These are phyloP conservation scores for Psilocybe azurescens DNA, from an alignment of 768 basidiomycete species.

Conservation along the genomic window DNA sequence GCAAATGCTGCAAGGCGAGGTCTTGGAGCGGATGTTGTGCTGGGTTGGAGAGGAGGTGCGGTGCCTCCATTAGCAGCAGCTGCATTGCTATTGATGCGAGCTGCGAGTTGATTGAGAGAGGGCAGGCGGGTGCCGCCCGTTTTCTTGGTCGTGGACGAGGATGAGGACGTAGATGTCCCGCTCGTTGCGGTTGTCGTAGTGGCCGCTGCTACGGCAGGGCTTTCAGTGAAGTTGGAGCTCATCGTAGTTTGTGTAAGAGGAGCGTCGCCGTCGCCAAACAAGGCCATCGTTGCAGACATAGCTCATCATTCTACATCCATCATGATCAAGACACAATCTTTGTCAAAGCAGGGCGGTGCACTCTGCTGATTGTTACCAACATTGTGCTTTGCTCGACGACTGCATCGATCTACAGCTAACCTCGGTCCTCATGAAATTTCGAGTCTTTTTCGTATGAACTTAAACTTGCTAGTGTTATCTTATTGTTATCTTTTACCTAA, in stretches of 20 bases:
- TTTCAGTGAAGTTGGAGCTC: slow-evolving; percentile 23
- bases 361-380: slow-evolving; percentile 11
- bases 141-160: slow-evolving; percentile 24
- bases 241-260: slow-evolving; percentile 24
- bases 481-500: too few species aligned
- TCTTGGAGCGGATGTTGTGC: slow-evolving; percentile 45
- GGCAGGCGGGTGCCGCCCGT: slow-evolving; percentile 53
- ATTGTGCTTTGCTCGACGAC: not conserved
- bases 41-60: slow-evolving; percentile 27
- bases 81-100: slow-evolving; percentile 64
- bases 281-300: slow-evolving; percentile 10
- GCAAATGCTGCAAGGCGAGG: slow-evolving; percentile 79
- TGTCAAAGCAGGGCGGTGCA: slow-evolving; percentile 10
- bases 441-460: too few species aligned
- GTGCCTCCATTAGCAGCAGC: slow-evolving; percentile 30
- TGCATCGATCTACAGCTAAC: not conserved
- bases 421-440: too few species aligned
- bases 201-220: slow-evolving; percentile 9
- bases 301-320: slow-evolving; percentile 14
- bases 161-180: slow-evolving; percentile 12
- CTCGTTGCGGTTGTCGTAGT: slow-evolving; percentile 9
- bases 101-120: slow-evolving; percentile 83
- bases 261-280: slow-evolving; percentile 19
- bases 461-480: too few species aligned
- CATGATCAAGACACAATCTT: slow-evolving; percentile 3